These are phyloP conservation scores for Quercus mongolica DNA, from an alignment of 306 rosid species.

Conservation along the genomic window DNA sequence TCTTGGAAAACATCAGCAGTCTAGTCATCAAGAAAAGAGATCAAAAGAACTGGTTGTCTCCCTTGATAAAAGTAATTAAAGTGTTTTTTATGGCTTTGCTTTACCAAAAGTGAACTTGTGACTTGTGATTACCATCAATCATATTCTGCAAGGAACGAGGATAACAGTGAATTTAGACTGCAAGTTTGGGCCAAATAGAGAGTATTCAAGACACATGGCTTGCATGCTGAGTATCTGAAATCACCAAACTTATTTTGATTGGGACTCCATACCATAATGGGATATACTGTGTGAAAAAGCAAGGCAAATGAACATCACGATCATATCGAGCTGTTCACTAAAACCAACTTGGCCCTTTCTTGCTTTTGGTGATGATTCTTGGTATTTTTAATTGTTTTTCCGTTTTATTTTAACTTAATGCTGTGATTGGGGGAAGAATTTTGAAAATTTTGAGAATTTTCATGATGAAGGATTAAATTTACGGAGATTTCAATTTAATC, in stretches of 20 bases:
- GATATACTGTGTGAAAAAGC: neutral
- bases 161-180: neutral
- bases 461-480: too few species aligned
- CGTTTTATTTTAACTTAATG: too few species aligned
- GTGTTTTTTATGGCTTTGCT: neutral
- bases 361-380: too few species aligned
- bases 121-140: neutral
- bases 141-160: neutral
- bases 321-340: neutral
- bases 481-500: too few species aligned
- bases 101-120: neutral
- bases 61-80: conserved; percentile 13
- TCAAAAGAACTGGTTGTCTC: conserved; percentile 11
- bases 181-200: neutral
- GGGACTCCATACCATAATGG: neutral
- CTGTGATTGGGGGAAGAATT: too few species aligned
- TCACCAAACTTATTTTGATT: neutral
- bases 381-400: too few species aligned
- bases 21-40: conserved; percentile 14
- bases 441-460: too few species aligned
- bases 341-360: neutral
- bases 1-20: conserved; percentile 14
- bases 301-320: neutral
- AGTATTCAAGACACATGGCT: neutral
- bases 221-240: neutral